Conservation (phyloP, 768 basidiomycete genomes). For the Trametes gibbosa region DNA sequence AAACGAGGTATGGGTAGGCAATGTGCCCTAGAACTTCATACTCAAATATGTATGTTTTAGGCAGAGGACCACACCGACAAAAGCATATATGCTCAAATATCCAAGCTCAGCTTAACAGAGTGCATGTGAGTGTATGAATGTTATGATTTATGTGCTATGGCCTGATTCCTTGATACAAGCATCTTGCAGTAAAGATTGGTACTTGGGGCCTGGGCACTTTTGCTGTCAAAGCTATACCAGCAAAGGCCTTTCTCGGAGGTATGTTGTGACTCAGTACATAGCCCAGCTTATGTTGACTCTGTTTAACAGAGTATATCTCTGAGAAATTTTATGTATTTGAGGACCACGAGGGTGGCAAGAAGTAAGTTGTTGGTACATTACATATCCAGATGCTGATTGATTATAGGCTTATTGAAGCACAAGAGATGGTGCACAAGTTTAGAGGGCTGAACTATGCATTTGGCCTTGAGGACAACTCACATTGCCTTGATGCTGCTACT, state of each 20-base stretch:
- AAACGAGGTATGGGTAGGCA: no score
- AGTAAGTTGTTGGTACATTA: background rate
- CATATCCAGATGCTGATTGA: background rate
- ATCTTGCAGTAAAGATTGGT: constrained; percentile 35
- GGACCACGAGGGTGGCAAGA: background rate
- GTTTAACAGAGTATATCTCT: constrained; percentile 17
- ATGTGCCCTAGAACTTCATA: no score
- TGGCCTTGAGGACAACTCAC: constrained; percentile 5
- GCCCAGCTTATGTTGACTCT: background rate
- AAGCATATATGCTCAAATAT: no score
- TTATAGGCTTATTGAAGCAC: background rate
- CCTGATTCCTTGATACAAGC: background rate
- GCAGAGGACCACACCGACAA: no score
- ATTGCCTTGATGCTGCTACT: constrained; percentile 38
- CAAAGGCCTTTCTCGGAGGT: constrained; percentile 35
- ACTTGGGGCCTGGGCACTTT: constrained; percentile 46
- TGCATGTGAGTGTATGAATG: no score
- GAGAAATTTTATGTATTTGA: background rate
- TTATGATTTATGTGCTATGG: background rate
- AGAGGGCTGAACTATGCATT: constrained; percentile 37
- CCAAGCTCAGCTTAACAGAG: no score
- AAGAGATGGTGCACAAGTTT: constrained; percentile 8
- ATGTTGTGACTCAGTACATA: background rate
- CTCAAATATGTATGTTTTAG: no score
- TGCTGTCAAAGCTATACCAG: constrained; percentile 29